Conservation (phyloP, 129 eudicot species). For the Flaveria sonorensis region DNA sequence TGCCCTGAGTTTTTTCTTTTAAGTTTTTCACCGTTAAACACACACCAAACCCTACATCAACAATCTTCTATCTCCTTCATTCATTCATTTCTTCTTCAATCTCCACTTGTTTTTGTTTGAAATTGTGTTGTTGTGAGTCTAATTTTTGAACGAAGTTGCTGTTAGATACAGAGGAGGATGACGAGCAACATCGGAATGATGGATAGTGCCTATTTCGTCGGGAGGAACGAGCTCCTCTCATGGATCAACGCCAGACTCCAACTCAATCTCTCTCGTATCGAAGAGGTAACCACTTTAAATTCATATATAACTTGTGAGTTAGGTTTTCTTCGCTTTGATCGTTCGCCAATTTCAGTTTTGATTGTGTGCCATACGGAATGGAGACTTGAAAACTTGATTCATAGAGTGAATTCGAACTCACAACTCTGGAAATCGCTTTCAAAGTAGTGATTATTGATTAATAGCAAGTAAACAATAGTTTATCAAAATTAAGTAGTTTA, state of each 20-base stretch:
- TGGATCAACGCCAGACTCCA: conserved; percentile 89
- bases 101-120: neutral
- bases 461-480: neutral
- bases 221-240: conserved; percentile 79
- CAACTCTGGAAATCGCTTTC: neutral
- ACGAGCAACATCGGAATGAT: conserved; percentile 89
- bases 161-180: conserved; percentile 41
- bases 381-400: neutral
- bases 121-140: neutral
- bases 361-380: neutral
- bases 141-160: conserved; percentile 7
- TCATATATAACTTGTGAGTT: neutral
- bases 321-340: neutral
- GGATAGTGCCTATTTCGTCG: conserved; percentile 97
- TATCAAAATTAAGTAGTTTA: neutral
- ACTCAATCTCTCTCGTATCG: conserved; percentile 86
- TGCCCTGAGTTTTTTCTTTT: conserved; percentile 24
- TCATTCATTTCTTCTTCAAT: neutral
- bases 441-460: neutral
- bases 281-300: conserved; percentile 52
- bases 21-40: conserved; percentile 3
- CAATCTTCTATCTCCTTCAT: conserved; percentile 18
- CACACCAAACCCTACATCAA: conserved; percentile 21
- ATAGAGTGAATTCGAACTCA: neutral
- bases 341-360: too few species aligned